These are phyloP conservation scores for Agapanthus africanus DNA, from an alignment of 106 monocot species.

Conservation along the genomic window DNA sequence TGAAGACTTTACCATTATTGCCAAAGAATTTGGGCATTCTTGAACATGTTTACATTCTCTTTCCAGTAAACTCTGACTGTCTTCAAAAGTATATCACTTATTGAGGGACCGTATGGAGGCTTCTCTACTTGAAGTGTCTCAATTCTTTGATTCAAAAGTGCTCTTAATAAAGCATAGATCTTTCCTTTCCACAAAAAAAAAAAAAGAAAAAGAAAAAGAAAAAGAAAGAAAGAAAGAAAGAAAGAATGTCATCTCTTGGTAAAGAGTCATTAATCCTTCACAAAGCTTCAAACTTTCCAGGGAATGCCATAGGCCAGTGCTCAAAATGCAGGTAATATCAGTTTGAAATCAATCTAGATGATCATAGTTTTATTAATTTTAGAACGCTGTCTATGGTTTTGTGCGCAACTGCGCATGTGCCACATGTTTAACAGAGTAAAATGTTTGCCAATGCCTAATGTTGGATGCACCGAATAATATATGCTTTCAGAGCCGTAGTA, in stretches of 20 bases:
- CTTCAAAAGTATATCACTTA: not conserved
- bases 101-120: not conserved
- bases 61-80: not conserved
- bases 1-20: too few relatives aligned
- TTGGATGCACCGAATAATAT: too few relatives aligned
- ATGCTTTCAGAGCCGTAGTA: too few relatives aligned
- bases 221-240: too few relatives aligned
- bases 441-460: not conserved
- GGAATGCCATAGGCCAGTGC: not conserved
- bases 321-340: too few relatives aligned
- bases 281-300: not conserved
- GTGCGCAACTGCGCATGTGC: too few relatives aligned
- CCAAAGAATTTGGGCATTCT: not conserved
- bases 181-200: too few relatives aligned
- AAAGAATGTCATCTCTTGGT: not conserved
- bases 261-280: not conserved
- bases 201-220: too few relatives aligned
- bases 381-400: not conserved
- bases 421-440: not conserved
- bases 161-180: not conserved
- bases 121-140: not conserved
- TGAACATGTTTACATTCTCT: not conserved
- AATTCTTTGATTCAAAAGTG: not conserved
- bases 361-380: not conserved
- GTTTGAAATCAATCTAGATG: too few relatives aligned